phyloP scores from a whole-genome alignment of 768 basidiomycete species.

The Auriscalpium vulgare region DNA sequence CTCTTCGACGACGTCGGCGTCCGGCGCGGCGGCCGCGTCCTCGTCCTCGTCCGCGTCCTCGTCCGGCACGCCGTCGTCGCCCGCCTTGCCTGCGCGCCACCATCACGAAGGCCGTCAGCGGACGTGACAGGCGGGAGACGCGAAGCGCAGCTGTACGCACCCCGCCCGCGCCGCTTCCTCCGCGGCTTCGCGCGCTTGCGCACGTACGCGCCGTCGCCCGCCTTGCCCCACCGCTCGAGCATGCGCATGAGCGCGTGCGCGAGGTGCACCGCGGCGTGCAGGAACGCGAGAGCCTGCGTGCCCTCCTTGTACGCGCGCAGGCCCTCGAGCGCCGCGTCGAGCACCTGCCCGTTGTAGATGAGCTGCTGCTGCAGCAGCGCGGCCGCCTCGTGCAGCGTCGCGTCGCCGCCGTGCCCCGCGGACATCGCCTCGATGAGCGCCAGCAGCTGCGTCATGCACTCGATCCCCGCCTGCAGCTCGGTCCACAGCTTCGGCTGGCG shows the following conservation, averaged over 20 bases:
- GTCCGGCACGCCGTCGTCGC: conserved; percentile 61
- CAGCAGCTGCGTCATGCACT: conserved; percentile 88
- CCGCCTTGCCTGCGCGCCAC: conserved; percentile 26
- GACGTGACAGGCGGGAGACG: conserved; percentile 7
- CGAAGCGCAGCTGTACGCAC: conserved; percentile 6
- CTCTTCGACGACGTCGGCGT: conserved; percentile 64
- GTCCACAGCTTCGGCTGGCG: conserved; percentile 86
- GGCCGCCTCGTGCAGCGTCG: conserved; percentile 58
- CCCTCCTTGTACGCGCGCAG: conserved; percentile 73
- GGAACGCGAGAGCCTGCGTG: conserved; percentile 70
- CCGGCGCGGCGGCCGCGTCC: conserved; percentile 43
- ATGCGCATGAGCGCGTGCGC: conserved; percentile 80
- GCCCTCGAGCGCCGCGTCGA: conserved; percentile 80
- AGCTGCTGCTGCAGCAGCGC: conserved; percentile 81
- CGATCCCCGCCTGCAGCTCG: conserved; percentile 89
- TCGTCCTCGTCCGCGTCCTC: conserved; percentile 44
- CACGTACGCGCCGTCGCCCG: conserved; percentile 48
- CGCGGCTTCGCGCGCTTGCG: conserved; percentile 63
- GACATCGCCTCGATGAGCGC: conserved; percentile 84
- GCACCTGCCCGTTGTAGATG: conserved; percentile 91
- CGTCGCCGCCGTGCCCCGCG: conserved; percentile 29
- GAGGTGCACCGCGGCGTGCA: conserved; percentile 80
- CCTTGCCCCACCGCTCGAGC: conserved; percentile 84
- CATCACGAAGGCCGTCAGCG: background rate
- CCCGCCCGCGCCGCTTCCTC: conserved; percentile 34